Conservation (phyloP, 352 stramenopile genomes). For the Phytophthora hibernalis region DNA sequence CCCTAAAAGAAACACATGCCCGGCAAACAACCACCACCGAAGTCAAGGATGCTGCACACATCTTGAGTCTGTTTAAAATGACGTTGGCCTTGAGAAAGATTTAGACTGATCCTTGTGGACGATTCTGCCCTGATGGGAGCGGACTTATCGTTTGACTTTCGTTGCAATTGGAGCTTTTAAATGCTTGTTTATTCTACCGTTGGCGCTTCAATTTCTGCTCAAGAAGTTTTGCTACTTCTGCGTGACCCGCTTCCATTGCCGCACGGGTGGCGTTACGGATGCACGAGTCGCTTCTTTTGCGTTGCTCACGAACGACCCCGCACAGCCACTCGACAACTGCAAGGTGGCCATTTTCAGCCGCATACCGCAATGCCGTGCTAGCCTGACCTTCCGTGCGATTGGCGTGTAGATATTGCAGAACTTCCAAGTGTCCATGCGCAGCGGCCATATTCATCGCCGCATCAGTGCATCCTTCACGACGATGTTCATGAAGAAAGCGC, state of each 20-base stretch:
- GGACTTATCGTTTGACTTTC: conserved; percentile 1
- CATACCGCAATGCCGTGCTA: conserved; percentile 10
- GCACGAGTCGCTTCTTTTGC: conserved; percentile 18
- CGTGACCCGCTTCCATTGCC: conserved; percentile 19
- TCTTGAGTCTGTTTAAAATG: background rate
- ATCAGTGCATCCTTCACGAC: conserved; percentile 26
- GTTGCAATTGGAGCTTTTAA: no score
- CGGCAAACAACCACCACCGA: conserved; percentile 21
- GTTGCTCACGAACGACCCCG: conserved; percentile 15
- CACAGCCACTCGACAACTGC: conserved; percentile 18
- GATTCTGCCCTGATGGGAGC: conserved; percentile 18
- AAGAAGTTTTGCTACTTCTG: conserved; percentile 13
- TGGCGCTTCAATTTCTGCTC: conserved; percentile 29
- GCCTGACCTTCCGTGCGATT: conserved; percentile 25
- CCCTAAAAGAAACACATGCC: conserved; percentile 4
- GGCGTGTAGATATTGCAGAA: conserved; percentile 14
- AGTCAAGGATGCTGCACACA: background rate
- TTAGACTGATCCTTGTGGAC: conserved; percentile 8
- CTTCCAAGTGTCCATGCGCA: conserved; percentile 14
- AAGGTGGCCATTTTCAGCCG: conserved; percentile 19
- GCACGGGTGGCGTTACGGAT: conserved; percentile 18
- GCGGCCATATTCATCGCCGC: conserved; percentile 20
- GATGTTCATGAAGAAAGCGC: conserved; percentile 25
- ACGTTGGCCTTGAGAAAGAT: conserved; percentile 6
- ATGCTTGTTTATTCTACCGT: conserved; percentile 17